Base-by-base conservation (phyloP, 2,329 filamentous ascomycete genomes). In the Fusarium sp. region DNA sequence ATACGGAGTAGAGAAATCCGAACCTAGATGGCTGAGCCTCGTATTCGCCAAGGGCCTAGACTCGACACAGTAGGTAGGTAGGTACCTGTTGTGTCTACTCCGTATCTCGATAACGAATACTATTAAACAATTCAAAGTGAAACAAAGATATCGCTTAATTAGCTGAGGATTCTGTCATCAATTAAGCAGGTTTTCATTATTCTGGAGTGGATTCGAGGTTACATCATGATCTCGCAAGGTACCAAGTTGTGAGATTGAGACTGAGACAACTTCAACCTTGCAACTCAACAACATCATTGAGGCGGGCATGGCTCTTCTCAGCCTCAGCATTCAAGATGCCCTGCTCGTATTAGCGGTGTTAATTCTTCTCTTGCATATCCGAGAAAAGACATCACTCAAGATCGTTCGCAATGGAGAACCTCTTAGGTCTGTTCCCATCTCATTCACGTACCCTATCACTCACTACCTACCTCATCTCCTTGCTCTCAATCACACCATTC, bases 361-460 rank as follows among this genome's bases (percentile, higher is more conserved):
- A 0, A 25, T 24, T 2, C 5, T 54, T 8, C 7, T 55, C 0
- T 26, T 67, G 1, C 48, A 52, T 7, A 25, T 65, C 7, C 35
- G 52, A 22, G 44, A 57, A 12, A 56, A 40, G 29, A 59, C 6
- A 8, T 22, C 31, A 7, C 42, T 43, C 5, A 59, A 41, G 36
- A 71, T 68, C 31, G 68, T 61, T 10, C 61, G 61, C 28, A 53
- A 69, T 60, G 68, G 68, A 31, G 36, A 43, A 9, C 15, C 47
- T 44, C 60, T 70, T 6, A 55, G 63, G 68, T 70, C 41, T 6
- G 52, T 44, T 24, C 4, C 22, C 22, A 13, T 6, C 24, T 19
- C 12, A 39, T 24, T 42, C 22, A 29, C 26, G n/a, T 24, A 58
- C 39, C 44, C 46, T 64, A 47, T 11, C 49, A 15, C 19, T n/a